A percentile compares a stretch with the other conserved stretches of the same genome.
These are phyloP conservation scores for Pezicula radicicola DNA, from an alignment of 2,329 filamentous ascomycete genomes.

Conservation along the genomic window DNA sequence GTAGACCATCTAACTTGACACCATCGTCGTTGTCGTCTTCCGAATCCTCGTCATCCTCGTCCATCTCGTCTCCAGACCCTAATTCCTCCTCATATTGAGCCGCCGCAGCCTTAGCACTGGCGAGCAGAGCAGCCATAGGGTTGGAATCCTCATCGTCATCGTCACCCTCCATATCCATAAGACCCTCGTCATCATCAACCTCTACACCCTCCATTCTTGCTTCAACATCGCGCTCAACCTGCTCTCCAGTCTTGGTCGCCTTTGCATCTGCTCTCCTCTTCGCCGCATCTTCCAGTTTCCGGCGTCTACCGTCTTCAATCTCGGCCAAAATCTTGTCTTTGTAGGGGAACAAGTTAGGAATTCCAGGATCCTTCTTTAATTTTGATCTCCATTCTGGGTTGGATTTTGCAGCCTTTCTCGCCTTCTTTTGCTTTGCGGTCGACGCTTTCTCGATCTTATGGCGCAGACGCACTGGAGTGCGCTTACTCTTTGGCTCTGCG, in stretches of 20 bases:
- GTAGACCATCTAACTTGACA: constrained; percentile 47
- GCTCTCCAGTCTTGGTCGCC: constrained; percentile 55
- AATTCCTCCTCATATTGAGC: constrained; percentile 61
- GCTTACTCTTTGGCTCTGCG: constrained; percentile 91
- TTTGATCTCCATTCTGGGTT: constrained; percentile 96
- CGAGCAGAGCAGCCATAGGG: constrained; percentile 88
- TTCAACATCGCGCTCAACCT: constrained; percentile 39
- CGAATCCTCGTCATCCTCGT: constrained; percentile 49
- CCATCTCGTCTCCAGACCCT: constrained; percentile 48
- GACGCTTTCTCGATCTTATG: constrained; percentile 96
- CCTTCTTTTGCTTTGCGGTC: constrained; percentile 85
- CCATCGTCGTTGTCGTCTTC: constrained; percentile 45
- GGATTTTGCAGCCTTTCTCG: constrained; percentile 80
- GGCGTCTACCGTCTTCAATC: constrained; percentile 82
- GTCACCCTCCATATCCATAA: constrained; percentile 55
- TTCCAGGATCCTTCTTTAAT: constrained; percentile 96
- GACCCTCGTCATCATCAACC: constrained; percentile 45
- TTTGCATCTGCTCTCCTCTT: constrained; percentile 70
- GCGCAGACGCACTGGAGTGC: constrained; percentile 80
- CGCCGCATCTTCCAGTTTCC: constrained; percentile 76
- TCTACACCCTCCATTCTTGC: constrained; percentile 41
- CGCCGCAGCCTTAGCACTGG: constrained; percentile 77
- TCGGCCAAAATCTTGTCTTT: constrained; percentile 94
- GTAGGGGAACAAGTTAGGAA: constrained; percentile 95
- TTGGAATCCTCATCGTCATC: constrained; percentile 71